A percentile compares a stretch with the other conserved stretches of the same genome.
phyloP scores from a whole-genome alignment of 805 yeast genomes.

The Komagataella kurtzmanii region DNA sequence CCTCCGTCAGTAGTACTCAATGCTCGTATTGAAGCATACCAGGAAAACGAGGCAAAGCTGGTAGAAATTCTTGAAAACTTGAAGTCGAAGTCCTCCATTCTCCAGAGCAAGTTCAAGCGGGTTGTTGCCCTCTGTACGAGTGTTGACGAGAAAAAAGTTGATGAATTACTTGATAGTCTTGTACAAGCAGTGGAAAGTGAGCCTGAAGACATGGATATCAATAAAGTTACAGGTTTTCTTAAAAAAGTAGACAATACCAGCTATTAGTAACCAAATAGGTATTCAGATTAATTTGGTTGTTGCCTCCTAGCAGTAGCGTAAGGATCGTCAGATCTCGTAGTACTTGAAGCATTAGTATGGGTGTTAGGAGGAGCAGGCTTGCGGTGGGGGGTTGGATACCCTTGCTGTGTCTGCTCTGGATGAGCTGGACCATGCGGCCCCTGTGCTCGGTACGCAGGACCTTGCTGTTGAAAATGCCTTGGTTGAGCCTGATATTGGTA shows the following conservation, averaged over 20 bases:
- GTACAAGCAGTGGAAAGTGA: slow-evolving; percentile 86
- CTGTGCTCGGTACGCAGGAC: neutral
- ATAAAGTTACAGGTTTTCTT: slow-evolving; percentile 40
- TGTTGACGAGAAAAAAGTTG: slow-evolving; percentile 33
- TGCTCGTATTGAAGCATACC: slow-evolving; percentile 76
- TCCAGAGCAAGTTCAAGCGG: slow-evolving; percentile 70
- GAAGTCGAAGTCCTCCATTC: slow-evolving; percentile 35
- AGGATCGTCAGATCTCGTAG: slow-evolving; percentile 6
- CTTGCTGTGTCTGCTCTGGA: neutral
- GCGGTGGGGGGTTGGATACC: slow-evolving; percentile 2
- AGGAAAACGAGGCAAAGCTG: slow-evolving; percentile 49
- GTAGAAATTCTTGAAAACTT: slow-evolving; percentile 37
- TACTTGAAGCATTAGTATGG: neutral
- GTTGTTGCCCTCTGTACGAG: slow-evolving; percentile 84
- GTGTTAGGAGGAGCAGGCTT: neutral
- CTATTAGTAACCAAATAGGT: neutral
- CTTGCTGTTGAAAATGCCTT: slow-evolving; percentile 2
- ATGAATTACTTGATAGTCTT: slow-evolving; percentile 67
- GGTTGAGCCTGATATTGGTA: slow-evolving; percentile 7
- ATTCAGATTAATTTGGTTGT: neutral
- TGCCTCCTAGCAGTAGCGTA: slow-evolving; percentile 9
- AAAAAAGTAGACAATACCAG: slow-evolving; percentile 24
- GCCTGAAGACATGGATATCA: slow-evolving; percentile 52
- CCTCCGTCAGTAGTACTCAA: slow-evolving; percentile 41
- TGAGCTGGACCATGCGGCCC: slow-evolving; percentile 1